Percentiles rank a stretch among this genome's conserved stretches.
These are phyloP conservation scores for Grosmannia serpens DNA, from an alignment of 2,329 filamentous ascomycete genomes.

Conservation along the genomic window DNA sequence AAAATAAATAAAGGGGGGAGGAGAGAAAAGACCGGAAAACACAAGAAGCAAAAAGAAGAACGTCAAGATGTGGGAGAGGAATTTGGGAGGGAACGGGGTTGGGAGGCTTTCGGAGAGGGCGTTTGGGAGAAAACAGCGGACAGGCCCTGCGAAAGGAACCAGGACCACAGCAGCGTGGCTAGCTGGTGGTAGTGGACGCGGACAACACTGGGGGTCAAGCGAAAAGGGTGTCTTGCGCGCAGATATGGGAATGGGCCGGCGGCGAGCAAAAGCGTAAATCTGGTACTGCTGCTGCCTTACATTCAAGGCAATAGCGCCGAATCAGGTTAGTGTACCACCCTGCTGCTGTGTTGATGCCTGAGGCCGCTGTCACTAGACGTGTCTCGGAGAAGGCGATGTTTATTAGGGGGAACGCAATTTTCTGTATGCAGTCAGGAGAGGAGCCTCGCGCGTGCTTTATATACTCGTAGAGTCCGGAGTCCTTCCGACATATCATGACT, in stretches of 20 bases:
- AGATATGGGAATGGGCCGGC: slow-evolving; percentile 10
- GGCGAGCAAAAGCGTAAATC: slow-evolving; percentile 13
- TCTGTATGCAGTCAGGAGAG: neutral
- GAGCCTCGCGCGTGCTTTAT: neutral
- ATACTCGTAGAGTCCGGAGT: too few species aligned
- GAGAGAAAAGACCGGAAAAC: neutral
- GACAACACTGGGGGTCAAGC: slow-evolving; percentile 1
- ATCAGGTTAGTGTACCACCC: neutral
- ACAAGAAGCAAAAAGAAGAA: slow-evolving; percentile 2
- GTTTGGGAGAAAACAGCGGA: neutral
- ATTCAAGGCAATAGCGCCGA: slow-evolving; percentile 6
- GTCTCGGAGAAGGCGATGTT: neutral
- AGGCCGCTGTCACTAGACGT: neutral
- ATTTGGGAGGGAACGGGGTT: slow-evolving; percentile 6
- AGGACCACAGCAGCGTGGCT: neutral
- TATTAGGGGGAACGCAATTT: neutral
- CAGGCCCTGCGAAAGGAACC: neutral
- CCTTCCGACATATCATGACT: neutral
- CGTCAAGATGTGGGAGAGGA: slow-evolving; percentile 8
- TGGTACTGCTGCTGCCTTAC: slow-evolving; percentile 13
- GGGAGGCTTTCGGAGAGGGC: slow-evolving; percentile 1
- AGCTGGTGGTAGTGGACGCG: neutral
- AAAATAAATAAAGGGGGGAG: neutral
- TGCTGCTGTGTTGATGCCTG: neutral
- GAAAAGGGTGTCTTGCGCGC: slow-evolving; percentile 4